These are phyloP conservation scores for Leccinum olivaceopallidum DNA, from an alignment of 768 basidiomycete species.

Conservation along the genomic window DNA sequence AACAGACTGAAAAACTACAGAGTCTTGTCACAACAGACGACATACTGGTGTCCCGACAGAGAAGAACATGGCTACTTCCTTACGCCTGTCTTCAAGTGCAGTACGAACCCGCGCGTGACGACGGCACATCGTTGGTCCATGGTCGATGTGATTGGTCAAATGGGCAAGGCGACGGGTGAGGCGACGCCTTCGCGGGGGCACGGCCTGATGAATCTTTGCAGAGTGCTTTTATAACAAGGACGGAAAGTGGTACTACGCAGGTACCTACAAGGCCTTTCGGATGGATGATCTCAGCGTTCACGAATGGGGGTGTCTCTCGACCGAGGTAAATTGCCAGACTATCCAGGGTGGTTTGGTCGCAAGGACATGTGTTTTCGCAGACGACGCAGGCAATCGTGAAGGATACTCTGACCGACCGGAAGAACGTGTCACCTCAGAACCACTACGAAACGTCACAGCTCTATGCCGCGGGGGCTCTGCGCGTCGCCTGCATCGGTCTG, in stretches of 20 bases:
- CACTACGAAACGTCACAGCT: slow-evolving; percentile 73
- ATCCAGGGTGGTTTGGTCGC: not conserved
- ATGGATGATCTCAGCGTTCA: slow-evolving; percentile 63
- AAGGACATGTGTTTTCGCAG: slow-evolving; percentile 38
- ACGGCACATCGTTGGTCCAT: slow-evolving; percentile 75
- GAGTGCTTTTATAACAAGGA: slow-evolving; percentile 85
- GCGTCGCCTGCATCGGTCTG: slow-evolving; percentile 70
- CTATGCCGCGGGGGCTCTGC: slow-evolving; percentile 70
- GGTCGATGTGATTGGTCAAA: slow-evolving; percentile 60
- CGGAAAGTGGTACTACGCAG: slow-evolving; percentile 82
- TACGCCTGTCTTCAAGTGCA: slow-evolving; percentile 73
- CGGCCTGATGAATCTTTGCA: slow-evolving; percentile 26
- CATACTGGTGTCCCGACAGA: slow-evolving; percentile 77
- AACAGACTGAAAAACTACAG: slow-evolving; percentile 65
- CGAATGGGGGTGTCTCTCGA: slow-evolving; percentile 68
- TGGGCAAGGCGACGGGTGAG: slow-evolving; percentile 65
- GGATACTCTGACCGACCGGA: slow-evolving; percentile 69
- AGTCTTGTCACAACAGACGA: slow-evolving; percentile 64
- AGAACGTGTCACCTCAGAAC: slow-evolving; percentile 78
- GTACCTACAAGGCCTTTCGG: slow-evolving; percentile 67
- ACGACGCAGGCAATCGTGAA: slow-evolving; percentile 65
- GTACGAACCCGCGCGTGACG: slow-evolving; percentile 71
- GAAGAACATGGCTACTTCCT: slow-evolving; percentile 84
- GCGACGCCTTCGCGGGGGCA: not conserved
- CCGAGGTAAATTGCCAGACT: slow-evolving; percentile 46